Evolutionary conservation across 2,329 filamentous ascomycete species (phyloP).

Genomic region (Colletotrichum sp.): DNA sequence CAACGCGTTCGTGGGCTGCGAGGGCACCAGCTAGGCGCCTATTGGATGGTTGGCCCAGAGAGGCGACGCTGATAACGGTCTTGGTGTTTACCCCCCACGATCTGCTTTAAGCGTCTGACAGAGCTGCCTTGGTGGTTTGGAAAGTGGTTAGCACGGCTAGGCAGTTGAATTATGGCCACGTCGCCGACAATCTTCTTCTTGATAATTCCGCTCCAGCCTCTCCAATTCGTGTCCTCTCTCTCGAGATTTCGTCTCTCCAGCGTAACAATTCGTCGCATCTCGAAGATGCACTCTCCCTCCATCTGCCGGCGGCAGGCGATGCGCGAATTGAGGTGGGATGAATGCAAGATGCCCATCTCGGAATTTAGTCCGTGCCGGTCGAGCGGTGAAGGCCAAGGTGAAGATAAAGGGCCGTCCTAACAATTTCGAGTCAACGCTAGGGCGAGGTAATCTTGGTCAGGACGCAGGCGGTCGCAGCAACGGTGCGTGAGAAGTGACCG

Average conservation of each 20-base stretch:
- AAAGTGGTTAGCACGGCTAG: conserved; percentile 4
- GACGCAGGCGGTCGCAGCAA: neutral
- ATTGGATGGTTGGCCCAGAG: neutral
- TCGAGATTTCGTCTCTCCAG: neutral
- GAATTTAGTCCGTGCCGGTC: neutral
- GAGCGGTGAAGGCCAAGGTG: conserved; percentile 7
- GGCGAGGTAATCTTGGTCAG: neutral
- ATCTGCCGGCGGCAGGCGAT: neutral
- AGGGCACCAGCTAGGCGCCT: neutral
- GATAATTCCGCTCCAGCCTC: neutral
- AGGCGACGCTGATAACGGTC: neutral
- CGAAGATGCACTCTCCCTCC: neutral
- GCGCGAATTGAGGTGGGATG: neutral
- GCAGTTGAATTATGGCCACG: neutral
- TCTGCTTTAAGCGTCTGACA: neutral
- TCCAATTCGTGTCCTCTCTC: neutral
- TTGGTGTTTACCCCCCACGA: conserved; percentile 1
- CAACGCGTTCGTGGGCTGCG: conserved; percentile 71
- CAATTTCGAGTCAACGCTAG: neutral
- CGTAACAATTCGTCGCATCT: neutral
- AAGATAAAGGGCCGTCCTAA: neutral
- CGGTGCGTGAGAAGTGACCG: neutral
- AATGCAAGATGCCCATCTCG: neutral
- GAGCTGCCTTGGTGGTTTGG: neutral
- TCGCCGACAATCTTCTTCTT: neutral